Conservation (phyloP, 1,284 basidiomycete genomes). For the Tilletia indica region DNA sequence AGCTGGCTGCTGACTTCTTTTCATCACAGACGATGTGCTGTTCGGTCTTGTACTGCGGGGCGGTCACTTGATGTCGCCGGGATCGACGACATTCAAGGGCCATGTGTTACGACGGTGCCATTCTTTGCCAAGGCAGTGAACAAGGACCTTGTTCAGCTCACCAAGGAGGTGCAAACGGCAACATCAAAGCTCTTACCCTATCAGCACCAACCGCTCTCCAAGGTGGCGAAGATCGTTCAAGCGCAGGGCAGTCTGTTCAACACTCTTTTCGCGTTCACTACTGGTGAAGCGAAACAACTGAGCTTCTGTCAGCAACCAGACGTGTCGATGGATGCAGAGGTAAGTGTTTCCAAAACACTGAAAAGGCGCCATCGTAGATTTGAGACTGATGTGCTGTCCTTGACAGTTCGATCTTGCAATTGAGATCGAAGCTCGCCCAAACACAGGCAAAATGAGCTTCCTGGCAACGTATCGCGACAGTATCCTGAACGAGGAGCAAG, state of each 20-base stretch:
- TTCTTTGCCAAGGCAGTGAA: slow-evolving; percentile 26
- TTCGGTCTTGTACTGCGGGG: slow-evolving; percentile 49
- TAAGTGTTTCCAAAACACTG: not conserved
- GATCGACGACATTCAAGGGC: slow-evolving; percentile 42
- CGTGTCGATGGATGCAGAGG: slow-evolving; percentile 14
- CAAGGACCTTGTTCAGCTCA: not conserved
- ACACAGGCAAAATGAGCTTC: not conserved
- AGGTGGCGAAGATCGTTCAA: not conserved
- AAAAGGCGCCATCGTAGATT: not conserved
- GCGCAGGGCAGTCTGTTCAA: not conserved
- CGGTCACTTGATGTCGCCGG: slow-evolving; percentile 29
- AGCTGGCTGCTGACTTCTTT: not conserved
- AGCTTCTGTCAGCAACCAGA: not conserved
- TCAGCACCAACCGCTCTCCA: not conserved
- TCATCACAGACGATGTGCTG: slow-evolving; percentile 20
- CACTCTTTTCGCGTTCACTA: slow-evolving; percentile 14
- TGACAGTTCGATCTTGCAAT: slow-evolving; percentile 3
- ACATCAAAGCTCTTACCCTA: not conserved
- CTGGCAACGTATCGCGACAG: slow-evolving; percentile 1
- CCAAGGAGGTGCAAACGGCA: not conserved
- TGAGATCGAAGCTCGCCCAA: not conserved
- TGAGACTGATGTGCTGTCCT: not conserved
- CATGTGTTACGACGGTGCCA: slow-evolving; percentile 48
- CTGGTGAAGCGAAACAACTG: not conserved
- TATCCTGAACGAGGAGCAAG: not conserved